Percentiles rank a stretch among this genome's conserved stretches.
These are phyloP conservation scores for Neophaeococcomyces mojaviensis DNA, from an alignment of 2,329 filamentous ascomycete genomes.

Conservation along the genomic window DNA sequence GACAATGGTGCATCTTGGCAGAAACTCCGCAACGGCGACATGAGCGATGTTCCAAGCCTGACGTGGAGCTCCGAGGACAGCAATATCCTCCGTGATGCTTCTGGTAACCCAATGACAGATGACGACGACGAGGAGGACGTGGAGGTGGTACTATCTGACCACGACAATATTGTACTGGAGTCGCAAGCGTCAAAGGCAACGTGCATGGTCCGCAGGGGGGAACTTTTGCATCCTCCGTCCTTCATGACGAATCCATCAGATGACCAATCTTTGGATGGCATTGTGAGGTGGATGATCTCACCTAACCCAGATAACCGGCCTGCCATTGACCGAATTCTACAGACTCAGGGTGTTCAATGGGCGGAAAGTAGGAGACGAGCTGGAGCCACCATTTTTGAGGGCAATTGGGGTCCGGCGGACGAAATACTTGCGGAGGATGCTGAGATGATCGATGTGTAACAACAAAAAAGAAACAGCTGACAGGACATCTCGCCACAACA, in stretches of 20 bases:
- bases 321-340: slow-evolving; percentile 63
- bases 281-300: slow-evolving; percentile 83
- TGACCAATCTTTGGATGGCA: slow-evolving; percentile 67
- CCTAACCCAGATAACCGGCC: slow-evolving; percentile 68
- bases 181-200: slow-evolving; percentile 26
- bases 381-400: slow-evolving; percentile 91
- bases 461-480: too few relatives aligned
- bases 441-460: slow-evolving; percentile 57
- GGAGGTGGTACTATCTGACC: slow-evolving; percentile 26
- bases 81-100: slow-evolving; percentile 64
- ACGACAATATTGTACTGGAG: slow-evolving; percentile 15
- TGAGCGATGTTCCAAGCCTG: slow-evolving; percentile 79
- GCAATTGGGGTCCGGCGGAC: slow-evolving; percentile 81
- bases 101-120: slow-evolving; percentile 56
- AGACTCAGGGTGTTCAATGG: slow-evolving; percentile 70
- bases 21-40: slow-evolving; percentile 77
- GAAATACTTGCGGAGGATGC: slow-evolving; percentile 51
- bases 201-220: slow-evolving; percentile 39
- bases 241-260: slow-evolving; percentile 82
- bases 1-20: slow-evolving; percentile 91
- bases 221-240: slow-evolving; percentile 62
- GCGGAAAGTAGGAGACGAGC: slow-evolving; percentile 68
- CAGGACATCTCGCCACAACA: too few relatives aligned
- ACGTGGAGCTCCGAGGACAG: slow-evolving; percentile 69
- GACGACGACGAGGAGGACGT: slow-evolving; percentile 35